Percentiles rank a stretch among this genome's conserved stretches.
Conservation (phyloP, 2,329 filamentous ascomycete species). For the Cladorrhinum sp. region DNA sequence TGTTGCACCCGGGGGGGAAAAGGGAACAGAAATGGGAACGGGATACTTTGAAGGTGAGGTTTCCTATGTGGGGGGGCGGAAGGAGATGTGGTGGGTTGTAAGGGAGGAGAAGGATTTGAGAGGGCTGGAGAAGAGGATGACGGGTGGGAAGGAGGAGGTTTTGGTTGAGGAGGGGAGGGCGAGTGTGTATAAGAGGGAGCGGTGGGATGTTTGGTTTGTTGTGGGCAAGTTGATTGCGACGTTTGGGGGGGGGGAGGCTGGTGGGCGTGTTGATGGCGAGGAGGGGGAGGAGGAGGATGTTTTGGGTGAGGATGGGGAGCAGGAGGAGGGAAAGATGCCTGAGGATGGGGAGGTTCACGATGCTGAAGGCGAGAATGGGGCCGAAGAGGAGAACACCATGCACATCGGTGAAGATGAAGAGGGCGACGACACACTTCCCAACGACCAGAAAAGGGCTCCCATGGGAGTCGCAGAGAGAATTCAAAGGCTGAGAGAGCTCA, state of each 20-base stretch:
- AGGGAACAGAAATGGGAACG: not conserved
- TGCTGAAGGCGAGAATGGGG: not conserved
- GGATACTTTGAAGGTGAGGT: slow-evolving; percentile 1
- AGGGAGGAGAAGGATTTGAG: slow-evolving; percentile 11
- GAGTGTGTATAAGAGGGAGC: slow-evolving; percentile 11
- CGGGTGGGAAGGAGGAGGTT: not conserved
- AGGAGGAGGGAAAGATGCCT: not conserved
- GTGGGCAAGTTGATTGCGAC: not conserved
- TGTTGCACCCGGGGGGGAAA: not conserved
- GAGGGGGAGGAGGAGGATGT: not conserved
- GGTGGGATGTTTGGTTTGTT: slow-evolving; percentile 17
- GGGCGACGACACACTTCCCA: not conserved
- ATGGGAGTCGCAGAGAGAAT: not conserved
- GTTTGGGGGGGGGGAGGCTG: not conserved
- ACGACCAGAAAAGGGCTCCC: not conserved
- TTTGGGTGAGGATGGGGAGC: not conserved
- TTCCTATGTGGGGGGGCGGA: not conserved
- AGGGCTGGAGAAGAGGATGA: not conserved
- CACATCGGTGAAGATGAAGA: not conserved
- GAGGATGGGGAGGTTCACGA: not conserved
- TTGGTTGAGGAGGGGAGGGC: not conserved
- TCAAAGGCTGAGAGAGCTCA: not conserved
- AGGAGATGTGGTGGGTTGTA: slow-evolving; percentile 19
- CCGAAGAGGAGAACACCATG: not conserved
- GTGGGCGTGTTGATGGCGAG: not conserved